A percentile compares a stretch with the other conserved stretches of the same genome.
phyloP scores from a whole-genome alignment of 306 rosid genomes.

The Cicer bijugum region DNA sequence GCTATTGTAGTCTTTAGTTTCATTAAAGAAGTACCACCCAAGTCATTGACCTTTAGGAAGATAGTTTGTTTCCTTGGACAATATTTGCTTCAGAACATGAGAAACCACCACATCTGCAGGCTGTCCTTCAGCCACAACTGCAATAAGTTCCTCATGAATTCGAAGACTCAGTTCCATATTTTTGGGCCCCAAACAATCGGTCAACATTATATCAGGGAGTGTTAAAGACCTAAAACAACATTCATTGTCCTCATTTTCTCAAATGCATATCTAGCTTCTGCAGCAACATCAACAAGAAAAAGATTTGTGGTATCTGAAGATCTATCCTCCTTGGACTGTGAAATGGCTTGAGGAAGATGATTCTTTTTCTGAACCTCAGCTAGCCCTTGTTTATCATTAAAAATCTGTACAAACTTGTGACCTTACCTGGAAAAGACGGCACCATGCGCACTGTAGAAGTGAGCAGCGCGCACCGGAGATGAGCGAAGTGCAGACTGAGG shows the following conservation, averaged over 20 bases:
- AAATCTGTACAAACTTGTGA: no score
- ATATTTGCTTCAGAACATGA: constrained; percentile 77
- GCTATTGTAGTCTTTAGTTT: constrained; percentile 88
- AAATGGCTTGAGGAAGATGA: no score
- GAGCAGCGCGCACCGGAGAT: no score
- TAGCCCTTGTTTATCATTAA: no score
- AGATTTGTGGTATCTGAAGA: constrained; percentile 1
- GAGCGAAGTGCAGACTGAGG: no score
- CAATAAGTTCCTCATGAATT: constrained; percentile 89
- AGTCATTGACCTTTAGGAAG: constrained; percentile 97
- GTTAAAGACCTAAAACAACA: constrained; percentile 82
- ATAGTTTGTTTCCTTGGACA: constrained; percentile 77
- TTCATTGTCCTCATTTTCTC: constrained; percentile 94
- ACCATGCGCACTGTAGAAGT: no score
- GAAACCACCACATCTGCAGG: constrained; percentile 87
- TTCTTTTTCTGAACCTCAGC: no score
- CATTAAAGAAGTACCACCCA: constrained; percentile 81
- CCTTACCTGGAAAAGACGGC: no score
- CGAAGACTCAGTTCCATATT: constrained; percentile 95
- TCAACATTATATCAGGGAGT: constrained; percentile 74
- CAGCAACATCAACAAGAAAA: constrained; percentile 71
- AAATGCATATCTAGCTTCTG: constrained; percentile 75
- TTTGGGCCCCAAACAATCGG: constrained; percentile 86
- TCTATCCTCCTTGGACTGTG: no score
- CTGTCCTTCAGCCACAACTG: constrained; percentile 78